A percentile compares a stretch with the other conserved stretches of the same genome.
These are phyloP conservation scores for Suhomyces sp. DNA, from an alignment of 805 yeast genomes.

Conservation along the genomic window DNA sequence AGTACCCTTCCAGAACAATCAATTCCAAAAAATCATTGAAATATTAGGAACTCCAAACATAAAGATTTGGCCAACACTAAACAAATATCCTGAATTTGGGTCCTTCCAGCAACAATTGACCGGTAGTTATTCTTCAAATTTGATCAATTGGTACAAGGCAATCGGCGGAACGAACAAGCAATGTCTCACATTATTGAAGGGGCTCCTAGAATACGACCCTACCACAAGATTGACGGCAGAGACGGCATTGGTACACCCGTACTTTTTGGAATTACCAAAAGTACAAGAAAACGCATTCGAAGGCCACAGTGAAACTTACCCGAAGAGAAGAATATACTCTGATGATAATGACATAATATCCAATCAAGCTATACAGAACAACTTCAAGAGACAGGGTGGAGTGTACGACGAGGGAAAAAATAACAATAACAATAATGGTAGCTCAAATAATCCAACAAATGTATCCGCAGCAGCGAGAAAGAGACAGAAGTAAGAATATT, in stretches of 20 bases:
- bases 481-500: conserved; percentile 20
- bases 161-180: conserved; percentile 72
- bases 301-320: conserved; percentile 71
- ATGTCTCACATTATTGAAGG: conserved; percentile 64
- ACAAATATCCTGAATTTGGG: conserved; percentile 78
- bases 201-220: conserved; percentile 81
- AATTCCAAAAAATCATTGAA: conserved; percentile 85
- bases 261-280: conserved; percentile 68
- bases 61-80: conserved; percentile 76
- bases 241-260: conserved; percentile 72
- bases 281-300: conserved; percentile 80
- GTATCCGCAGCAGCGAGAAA: conserved; percentile 17
- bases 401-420: conserved; percentile 9
- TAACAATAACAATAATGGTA: conserved; percentile 17
- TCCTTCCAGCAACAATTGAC: conserved; percentile 50
- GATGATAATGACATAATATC: conserved; percentile 77
- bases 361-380: conserved; percentile 22
- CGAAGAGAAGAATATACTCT: conserved; percentile 80
- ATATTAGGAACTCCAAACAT: conserved; percentile 86
- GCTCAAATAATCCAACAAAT: not conserved
- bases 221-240: conserved; percentile 73
- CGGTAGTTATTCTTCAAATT: conserved; percentile 62
- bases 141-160: conserved; percentile 82
- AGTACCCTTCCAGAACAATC: conserved; percentile 93
- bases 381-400: conserved; percentile 27